phyloP scores from a whole-genome alignment of 495 filamentous ascomycete species.

The Massariosphaeria phaeospora region DNA sequence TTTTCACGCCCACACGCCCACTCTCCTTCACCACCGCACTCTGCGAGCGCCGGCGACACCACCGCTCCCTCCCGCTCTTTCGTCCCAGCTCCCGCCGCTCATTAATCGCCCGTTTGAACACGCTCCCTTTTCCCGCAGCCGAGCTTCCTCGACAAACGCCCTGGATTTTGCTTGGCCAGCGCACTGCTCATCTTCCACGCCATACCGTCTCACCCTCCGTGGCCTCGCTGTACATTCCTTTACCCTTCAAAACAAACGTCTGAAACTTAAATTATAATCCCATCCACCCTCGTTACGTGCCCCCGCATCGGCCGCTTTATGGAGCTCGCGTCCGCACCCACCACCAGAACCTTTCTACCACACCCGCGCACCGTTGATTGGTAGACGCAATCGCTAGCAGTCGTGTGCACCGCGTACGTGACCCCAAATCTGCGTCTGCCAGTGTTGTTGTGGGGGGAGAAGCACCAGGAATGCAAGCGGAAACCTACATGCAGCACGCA shows the following conservation, averaged over 20 bases:
- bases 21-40: background rate
- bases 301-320: conserved; percentile 8
- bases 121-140: conserved; percentile 11
- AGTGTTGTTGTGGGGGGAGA: background rate
- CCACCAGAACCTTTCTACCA: background rate
- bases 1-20: conserved; percentile 4
- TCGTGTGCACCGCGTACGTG: conserved; percentile 10
- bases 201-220: conserved; percentile 1
- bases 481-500: conserved; percentile 9
- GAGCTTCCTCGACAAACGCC: too few species aligned
- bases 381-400: background rate
- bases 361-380: background rate
- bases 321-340: conserved; percentile 19
- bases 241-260: background rate
- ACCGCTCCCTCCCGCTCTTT: background rate
- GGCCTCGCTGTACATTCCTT: conserved; percentile 7
- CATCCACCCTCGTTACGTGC: background rate
- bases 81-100: conserved; percentile 5
- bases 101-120: conserved; percentile 1
- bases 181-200: background rate
- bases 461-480: conserved; percentile 7
- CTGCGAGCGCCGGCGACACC: background rate
- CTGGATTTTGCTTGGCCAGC: background rate
- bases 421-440: background rate
- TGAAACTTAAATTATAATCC: background rate